phyloP scores from a whole-genome alignment of 2,329 filamentous ascomycete genomes.

The Rhexocercosporidium sp. region DNA sequence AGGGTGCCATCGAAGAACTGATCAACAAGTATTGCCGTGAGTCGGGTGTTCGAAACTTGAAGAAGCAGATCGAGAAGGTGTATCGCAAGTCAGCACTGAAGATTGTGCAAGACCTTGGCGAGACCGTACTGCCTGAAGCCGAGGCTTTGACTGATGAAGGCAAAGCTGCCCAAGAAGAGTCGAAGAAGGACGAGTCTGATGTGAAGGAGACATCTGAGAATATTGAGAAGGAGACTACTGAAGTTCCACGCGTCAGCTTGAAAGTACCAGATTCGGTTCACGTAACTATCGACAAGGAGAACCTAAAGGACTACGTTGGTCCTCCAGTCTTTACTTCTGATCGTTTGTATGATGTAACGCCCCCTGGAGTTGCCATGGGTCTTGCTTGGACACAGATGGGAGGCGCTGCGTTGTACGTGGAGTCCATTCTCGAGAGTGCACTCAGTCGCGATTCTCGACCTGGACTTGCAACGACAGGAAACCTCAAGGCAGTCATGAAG shows the following conservation, averaged over 20 bases:
- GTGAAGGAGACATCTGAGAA: constrained; percentile 63
- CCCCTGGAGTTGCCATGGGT: constrained; percentile 95
- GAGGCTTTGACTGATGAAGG: constrained; percentile 85
- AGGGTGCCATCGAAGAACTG: constrained; percentile 90
- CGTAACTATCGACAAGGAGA: constrained; percentile 84
- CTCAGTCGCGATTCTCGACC: constrained; percentile 76
- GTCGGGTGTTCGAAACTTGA: constrained; percentile 94
- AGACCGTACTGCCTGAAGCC: constrained; percentile 79
- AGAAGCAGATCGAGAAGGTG: constrained; percentile 99
- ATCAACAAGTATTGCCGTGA: constrained; percentile 99
- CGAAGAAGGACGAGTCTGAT: constrained; percentile 68
- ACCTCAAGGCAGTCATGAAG: constrained; percentile 97
- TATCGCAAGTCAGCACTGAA: constrained; percentile 97
- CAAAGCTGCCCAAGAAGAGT: constrained; percentile 75
- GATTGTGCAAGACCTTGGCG: constrained; percentile 93
- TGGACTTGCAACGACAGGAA: constrained; percentile 88
- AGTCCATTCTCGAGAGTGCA: constrained; percentile 89
- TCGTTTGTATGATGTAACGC: constrained; percentile 90
- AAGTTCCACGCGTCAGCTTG: constrained; percentile 74
- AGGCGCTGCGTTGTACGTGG: constrained; percentile 94
- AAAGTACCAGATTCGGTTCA: constrained; percentile 87
- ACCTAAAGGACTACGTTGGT: constrained; percentile 95
- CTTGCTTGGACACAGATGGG: constrained; percentile 98
- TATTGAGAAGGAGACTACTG: constrained; percentile 62
- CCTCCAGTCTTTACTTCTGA: constrained; percentile 96